These are phyloP conservation scores for Neurospora sp. DNA, from an alignment of 495 filamentous ascomycete genomes.

Conservation along the genomic window DNA sequence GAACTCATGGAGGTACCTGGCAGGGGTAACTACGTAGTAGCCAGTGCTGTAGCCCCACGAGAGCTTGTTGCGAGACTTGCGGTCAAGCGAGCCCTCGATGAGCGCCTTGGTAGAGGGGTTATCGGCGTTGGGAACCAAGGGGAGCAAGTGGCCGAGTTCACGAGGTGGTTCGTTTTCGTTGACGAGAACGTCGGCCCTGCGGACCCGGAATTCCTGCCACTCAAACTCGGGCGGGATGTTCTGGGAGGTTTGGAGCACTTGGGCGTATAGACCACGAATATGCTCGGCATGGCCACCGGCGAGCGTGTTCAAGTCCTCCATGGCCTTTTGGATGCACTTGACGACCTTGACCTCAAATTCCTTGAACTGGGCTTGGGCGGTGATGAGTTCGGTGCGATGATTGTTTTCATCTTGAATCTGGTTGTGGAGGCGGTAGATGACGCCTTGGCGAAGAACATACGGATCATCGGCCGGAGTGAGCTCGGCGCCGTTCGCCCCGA, in stretches of 20 bases:
- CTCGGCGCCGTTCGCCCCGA: constrained; percentile 60
- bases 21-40: constrained; percentile 84
- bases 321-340: constrained; percentile 66
- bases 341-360: constrained; percentile 83
- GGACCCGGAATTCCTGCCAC: constrained; percentile 71
- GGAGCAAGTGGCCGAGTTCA: constrained; percentile 50
- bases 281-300: constrained; percentile 72
- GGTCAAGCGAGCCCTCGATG: constrained; percentile 78
- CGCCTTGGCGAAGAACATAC: constrained; percentile 73
- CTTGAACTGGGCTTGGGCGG: constrained; percentile 79
- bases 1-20: constrained; percentile 88
- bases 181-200: constrained; percentile 63
- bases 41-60: constrained; percentile 64
- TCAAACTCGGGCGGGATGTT: constrained; percentile 84
- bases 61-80: constrained; percentile 69
- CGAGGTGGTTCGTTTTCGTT: constrained; percentile 66
- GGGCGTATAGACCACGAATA: constrained; percentile 65
- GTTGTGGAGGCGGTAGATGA: constrained; percentile 74
- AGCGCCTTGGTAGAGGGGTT: constrained; percentile 71
- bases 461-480: constrained; percentile 65
- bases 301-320: constrained; percentile 70
- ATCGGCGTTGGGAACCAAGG: constrained; percentile 73
- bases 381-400: constrained; percentile 78
- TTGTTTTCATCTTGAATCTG: constrained; percentile 94
- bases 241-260: constrained; percentile 71